Evolutionary conservation across 495 filamentous ascomycete genomes (phyloP), one percentile per base, ranked within the genome.

Genomic region (Chaetomium fimeti): DNA sequence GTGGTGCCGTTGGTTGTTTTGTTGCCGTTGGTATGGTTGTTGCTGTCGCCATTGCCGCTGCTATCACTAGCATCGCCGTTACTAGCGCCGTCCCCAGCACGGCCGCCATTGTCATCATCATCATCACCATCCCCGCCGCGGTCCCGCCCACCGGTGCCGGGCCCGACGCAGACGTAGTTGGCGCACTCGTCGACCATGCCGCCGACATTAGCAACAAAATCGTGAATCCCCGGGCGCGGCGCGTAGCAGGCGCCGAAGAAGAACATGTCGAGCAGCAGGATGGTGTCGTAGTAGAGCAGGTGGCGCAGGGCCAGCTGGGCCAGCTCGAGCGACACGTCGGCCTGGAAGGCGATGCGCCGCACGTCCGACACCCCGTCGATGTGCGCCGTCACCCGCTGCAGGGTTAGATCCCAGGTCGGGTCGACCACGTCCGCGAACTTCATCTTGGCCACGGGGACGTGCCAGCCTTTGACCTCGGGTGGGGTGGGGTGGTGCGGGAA

Each of bases 331-430:
- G 94, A 91, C 1, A 92, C 90, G 72, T 96, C 91, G 43, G 93
- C 91, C 7, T 87, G 81, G 61, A 88, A 83, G 25, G 93, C 87
- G 70, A 98, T 95, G 60, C 89, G 87, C 25, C 88, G 86, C 57
- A 97, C 86, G 74, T 89, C 90, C 71, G 91, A 90, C 62, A 96
- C 87, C 63, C 94, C 94, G 75, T 98, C 89, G 74, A 98, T 91
- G 72, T 91, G 84, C 1, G 89, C 86, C 54, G 93, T 84, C 63
- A 98, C 86, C 61, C 84, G 85, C 72, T 90, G 89, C 73, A 98
- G 85, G 0, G 93, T 96, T 36, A 98, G 81, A 71, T 97, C 94
- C 90, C 91, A 96, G 58, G 90, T 93, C 57, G 88, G 88, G 74
- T 95, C 90, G 71, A 92, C 87, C 48, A 85, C 79, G 61, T 81